phyloP scores from a whole-genome alignment of 129 eudicot species.

The Cynara cardunculus region DNA sequence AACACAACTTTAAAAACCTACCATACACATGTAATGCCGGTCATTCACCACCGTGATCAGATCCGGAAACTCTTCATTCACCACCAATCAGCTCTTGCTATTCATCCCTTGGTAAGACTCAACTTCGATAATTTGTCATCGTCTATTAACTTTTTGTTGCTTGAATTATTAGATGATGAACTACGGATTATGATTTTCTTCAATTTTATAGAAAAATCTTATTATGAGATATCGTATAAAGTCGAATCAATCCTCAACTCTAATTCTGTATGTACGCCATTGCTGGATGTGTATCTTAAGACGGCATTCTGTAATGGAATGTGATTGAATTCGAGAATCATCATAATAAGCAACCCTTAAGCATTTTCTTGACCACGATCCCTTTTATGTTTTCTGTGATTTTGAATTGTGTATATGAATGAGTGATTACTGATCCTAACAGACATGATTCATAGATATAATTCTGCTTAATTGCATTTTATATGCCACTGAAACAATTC shows the following conservation, averaged over 20 bases:
- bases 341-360: background rate
- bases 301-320: too few species aligned
- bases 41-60: too few species aligned
- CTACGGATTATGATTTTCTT: background rate
- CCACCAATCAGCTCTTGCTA: background rate
- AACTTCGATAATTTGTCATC: background rate
- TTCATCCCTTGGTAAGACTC: background rate
- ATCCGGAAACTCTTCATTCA: background rate
- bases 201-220: too few species aligned
- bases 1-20: too few species aligned
- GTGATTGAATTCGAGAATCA: background rate
- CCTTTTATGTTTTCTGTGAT: background rate
- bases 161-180: background rate
- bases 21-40: too few species aligned
- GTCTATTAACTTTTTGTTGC: background rate
- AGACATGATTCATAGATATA: background rate
- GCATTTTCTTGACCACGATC: background rate
- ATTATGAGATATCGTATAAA: background rate
- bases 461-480: background rate
- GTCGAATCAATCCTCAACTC: background rate
- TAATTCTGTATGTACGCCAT: background rate
- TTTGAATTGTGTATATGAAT: background rate
- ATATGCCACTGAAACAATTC: background rate
- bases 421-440: background rate
- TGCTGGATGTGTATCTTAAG: background rate